Base-by-base conservation (phyloP, 805 yeast genomes). In the Kuraishia floccosa region DNA sequence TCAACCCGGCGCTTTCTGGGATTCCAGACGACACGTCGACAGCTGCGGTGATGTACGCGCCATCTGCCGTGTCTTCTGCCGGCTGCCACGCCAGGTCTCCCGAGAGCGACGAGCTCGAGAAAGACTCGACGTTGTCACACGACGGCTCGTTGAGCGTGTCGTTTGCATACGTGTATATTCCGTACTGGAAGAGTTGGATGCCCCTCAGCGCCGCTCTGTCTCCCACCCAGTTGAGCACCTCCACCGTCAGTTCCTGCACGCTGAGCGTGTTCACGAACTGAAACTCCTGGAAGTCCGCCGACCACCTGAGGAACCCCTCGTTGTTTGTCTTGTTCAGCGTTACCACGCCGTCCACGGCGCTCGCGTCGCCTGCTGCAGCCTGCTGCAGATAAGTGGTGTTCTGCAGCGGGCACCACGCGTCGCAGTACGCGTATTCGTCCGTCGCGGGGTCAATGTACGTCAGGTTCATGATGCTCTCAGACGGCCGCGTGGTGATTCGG, bases 381-480 rank as follows among this genome's bases (percentile, higher is more conserved):
- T 34, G 10, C 21, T 44, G 25, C 28, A 78, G 49, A 3, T 50
- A 45, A 0, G 60, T 34, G 9, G 51, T 49, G 18, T 63, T 61
- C 2, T 66, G 54, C 17, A 89, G 58, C 1, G 96, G 94, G 53
- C 98, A 91, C 68, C 72, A 78, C 1, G 95, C 93, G 51, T 86
- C 95, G 60, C 98, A 91, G 46, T 58, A 57, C 11, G 56, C 49
- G 3, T 66, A 30, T n/a, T 61, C 54, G 30, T 78, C 73, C 2
- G 84, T 66, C 0, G 47, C 37, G 3, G 94, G 94, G 47, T 89
- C 89, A 15, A 81, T 58, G 45, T 86, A 91, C 0, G 93, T 74
- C 39, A 91, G 52, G 50, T 91, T 91, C 95, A 91, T 82, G 38
- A 89, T 89, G 40, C 96, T 84, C 41, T 76, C 68, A 9, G 86